Conservation (phyloP, 257 asterid genomes). For the Nicotiana tomentosiformis region DNA sequence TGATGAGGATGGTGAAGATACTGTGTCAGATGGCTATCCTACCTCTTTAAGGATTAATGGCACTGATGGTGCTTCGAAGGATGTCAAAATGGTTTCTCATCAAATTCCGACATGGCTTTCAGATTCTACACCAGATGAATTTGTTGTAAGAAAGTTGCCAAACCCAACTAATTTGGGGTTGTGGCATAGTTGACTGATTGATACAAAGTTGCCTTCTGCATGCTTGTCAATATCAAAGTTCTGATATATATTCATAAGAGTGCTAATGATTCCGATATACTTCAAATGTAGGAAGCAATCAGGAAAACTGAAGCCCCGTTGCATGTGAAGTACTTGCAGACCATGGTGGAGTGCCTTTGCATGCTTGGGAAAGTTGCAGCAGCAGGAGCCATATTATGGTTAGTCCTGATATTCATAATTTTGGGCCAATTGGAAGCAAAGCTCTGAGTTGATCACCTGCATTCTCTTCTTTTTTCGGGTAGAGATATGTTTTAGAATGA, state of each 20-base stretch:
- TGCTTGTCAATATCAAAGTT: slow-evolving; percentile 14
- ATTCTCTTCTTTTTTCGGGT: neutral
- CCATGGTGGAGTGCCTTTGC: slow-evolving; percentile 94
- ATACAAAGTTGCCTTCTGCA: neutral
- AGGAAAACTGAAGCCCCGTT: slow-evolving; percentile 77
- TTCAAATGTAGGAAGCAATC: slow-evolving; percentile 79
- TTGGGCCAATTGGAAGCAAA: neutral
- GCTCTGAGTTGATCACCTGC: neutral
- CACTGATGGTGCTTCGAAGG: slow-evolving; percentile 49
- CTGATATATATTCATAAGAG: neutral
- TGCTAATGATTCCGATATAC: neutral
- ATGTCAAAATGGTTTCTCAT: slow-evolving; percentile 43
- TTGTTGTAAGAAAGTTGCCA: slow-evolving; percentile 66
- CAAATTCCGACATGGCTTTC: slow-evolving; percentile 87
- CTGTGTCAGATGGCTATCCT: slow-evolving; percentile 50
- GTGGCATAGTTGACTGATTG: slow-evolving; percentile 3
- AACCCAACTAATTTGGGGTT: slow-evolving; percentile 15
- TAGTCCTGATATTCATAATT: slow-evolving; percentile 29
- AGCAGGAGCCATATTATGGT: slow-evolving; percentile 98
- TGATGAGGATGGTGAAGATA: slow-evolving; percentile 52
- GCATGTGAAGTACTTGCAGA: slow-evolving; percentile 91
- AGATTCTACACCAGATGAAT: slow-evolving; percentile 94
- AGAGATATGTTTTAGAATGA: neutral
- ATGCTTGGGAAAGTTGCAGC: slow-evolving; percentile 99
- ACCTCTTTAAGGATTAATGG: slow-evolving; percentile 50